Conservation (phyloP, 768 basidiomycete genomes). For the Collybia sordida region DNA sequence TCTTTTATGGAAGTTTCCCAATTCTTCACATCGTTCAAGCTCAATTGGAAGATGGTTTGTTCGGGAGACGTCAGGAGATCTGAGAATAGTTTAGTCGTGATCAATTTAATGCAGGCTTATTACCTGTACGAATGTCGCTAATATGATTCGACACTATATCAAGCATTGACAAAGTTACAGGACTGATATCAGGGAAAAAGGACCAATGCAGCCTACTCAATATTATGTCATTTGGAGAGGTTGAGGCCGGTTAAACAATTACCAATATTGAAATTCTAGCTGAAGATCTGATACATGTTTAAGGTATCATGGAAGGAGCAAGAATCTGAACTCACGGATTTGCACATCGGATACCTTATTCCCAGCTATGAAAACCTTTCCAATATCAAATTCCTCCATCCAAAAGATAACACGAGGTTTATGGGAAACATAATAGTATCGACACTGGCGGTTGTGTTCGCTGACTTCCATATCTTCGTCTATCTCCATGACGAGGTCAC, state of each 20-base stretch:
- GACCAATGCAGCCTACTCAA: slow-evolving; percentile 34
- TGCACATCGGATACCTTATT: slow-evolving; percentile 23
- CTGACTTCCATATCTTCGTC: slow-evolving; percentile 7
- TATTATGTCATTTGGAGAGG: background rate
- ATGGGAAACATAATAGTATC: slow-evolving; percentile 46
- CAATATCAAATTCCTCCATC: slow-evolving; percentile 34
- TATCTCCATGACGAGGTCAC: slow-evolving; percentile 30
- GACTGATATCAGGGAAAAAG: slow-evolving; percentile 26
- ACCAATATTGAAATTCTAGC: slow-evolving; percentile 38
- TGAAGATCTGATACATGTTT: slow-evolving; percentile 27
- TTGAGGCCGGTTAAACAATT: background rate
- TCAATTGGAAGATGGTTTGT: no score
- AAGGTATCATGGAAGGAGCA: background rate
- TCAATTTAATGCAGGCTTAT: background rate
- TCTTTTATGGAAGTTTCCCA: background rate
- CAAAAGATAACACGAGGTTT: slow-evolving; percentile 37
- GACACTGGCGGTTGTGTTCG: slow-evolving; percentile 20
- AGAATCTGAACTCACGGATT: slow-evolving; percentile 23
- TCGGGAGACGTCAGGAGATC: no score
- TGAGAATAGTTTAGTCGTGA: background rate
- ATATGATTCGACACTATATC: slow-evolving; percentile 23
- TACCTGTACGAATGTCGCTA: slow-evolving; percentile 12
- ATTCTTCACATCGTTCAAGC: no score
- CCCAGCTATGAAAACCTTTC: slow-evolving; percentile 1
- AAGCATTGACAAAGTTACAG: slow-evolving; percentile 16